Evolutionary conservation across 306 rosid genomes (phyloP).

Genomic region (Vigna angularis): DNA sequence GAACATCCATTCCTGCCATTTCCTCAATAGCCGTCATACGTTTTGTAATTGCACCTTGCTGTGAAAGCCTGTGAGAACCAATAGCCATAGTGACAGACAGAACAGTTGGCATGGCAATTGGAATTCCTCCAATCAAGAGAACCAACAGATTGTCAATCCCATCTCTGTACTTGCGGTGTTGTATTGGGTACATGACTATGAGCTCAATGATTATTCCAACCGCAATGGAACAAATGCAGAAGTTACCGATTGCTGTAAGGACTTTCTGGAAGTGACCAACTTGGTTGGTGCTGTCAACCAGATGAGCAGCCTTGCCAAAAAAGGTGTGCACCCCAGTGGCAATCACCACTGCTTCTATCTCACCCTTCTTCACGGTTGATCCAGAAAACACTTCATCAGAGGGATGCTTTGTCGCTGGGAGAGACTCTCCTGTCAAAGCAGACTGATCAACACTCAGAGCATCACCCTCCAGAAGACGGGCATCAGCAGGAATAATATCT

Average conservation of each 20-base stretch:
- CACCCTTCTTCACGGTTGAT: constrained; percentile 97
- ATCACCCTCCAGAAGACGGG: constrained; percentile 99
- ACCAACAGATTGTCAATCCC: constrained; percentile 97
- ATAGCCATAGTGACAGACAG: constrained; percentile 99
- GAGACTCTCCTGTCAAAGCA: constrained; percentile 98
- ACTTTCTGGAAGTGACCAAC: constrained; percentile 99
- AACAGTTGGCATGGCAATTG: constrained; percentile 99
- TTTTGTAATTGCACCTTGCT: constrained; percentile 98
- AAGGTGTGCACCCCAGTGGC: constrained; percentile 99
- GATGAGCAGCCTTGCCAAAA: constrained; percentile 97
- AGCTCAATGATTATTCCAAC: constrained; percentile 78
- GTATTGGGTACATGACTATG: constrained; percentile 95
- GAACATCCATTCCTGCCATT: constrained; percentile 99
- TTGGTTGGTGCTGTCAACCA: constrained; percentile 98
- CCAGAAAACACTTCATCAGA: constrained; percentile 98
- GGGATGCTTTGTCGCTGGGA: constrained; percentile 89
- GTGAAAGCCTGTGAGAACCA: constrained; percentile 97
- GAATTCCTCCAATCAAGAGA: constrained; percentile 98
- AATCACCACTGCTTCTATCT: constrained; percentile 96
- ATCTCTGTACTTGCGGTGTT: constrained; percentile 83
- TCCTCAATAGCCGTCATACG: constrained; percentile 99
- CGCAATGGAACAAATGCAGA: constrained; percentile 96
- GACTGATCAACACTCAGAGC: constrained; percentile 96
- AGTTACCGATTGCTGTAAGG: constrained; percentile 96
- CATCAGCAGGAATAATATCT: constrained; percentile 98